Evolutionary conservation across 1,139 yeast genomes (phyloP), one percentile per base, ranked within the genome.

Genomic region (Sugiyamaella neomexicana): DNA sequence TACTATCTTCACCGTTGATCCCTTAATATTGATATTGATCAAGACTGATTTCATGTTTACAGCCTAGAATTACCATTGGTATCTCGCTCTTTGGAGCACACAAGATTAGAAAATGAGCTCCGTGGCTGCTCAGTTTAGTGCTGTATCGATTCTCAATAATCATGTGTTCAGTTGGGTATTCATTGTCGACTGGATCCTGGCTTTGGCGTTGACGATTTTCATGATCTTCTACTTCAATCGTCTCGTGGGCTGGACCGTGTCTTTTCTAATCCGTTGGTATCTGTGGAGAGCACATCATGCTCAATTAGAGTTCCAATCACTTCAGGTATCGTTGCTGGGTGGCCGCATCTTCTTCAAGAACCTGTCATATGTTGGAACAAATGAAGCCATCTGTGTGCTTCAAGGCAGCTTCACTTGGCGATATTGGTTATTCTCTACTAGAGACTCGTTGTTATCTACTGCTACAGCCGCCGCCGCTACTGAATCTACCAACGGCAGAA

Each of bases 341-440:
- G 98, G 98, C 0, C 78, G 96, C 36, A 56, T 93, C 2, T 82
- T 87, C 67, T 81, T 90, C 65, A 87, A 85, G 63, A 89, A 90
- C 66, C 67, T 90, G 29, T 80, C 88, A 1, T 75, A 89, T 20
- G 80, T 86, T 9, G 86, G 89, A 10, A 76, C 82, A 47, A 86
- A 91, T 69, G 82, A 82, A 59, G 82, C 96, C 1, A 68, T 88
- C 1, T 80, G 89, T 6, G 76, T 88, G 1, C 77, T 87, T 20
- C 84, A 85, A 59, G 84, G 91, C 2, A 81, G 82, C 60, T 67
- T 93, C 32, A 88, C 96, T 0, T 93, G 98, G 98, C 70, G 95
- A 57, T 93, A 89, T 68, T 93, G 98, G 98, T 73, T 88, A 53
- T 73, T 13, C 70, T 69, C 50, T 63, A 66, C 29, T 65, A 66